A percentile compares a stretch with the other conserved stretches of the same genome.
Evolutionary conservation across 148 eudicot species (phyloP).

Genomic region (Chenopodium quinoa): DNA sequence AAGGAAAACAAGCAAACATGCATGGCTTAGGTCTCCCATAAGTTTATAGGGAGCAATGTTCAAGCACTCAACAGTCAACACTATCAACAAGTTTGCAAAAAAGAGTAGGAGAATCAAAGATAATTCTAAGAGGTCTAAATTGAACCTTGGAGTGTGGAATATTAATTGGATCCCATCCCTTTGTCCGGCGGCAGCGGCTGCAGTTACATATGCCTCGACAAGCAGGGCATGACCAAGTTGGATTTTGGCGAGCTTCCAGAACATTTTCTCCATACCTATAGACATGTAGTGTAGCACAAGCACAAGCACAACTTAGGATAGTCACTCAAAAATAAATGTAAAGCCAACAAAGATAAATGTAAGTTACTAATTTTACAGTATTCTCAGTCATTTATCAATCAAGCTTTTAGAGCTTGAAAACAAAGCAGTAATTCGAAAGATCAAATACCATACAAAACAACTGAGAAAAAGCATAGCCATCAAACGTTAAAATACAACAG

Average conservation of each 20-base stretch:
- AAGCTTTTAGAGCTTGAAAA: background rate
- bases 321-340: background rate
- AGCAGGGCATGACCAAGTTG: conserved; percentile 62
- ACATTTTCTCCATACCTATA: conserved; percentile 80
- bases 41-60: background rate
- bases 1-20: background rate
- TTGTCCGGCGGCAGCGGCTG: conserved; percentile 63
- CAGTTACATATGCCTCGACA: conserved; percentile 87
- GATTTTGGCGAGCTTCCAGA: conserved; percentile 46
- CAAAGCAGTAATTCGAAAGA: background rate
- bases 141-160: conserved; percentile 43
- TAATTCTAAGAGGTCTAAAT: background rate
- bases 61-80: background rate
- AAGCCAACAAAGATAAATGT: no score
- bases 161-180: conserved; percentile 69
- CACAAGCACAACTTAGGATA: background rate
- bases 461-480: background rate
- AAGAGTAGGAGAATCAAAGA: background rate
- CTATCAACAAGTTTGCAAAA: background rate
- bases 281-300: background rate
- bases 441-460: background rate
- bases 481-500: background rate
- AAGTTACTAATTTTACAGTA: background rate
- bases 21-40: background rate
- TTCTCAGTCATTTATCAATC: no score